Percentiles rank a stretch among this genome's conserved stretches.
Conservation (phyloP, 2,329 filamentous ascomycete species). For the Rutstroemia sp. region DNA sequence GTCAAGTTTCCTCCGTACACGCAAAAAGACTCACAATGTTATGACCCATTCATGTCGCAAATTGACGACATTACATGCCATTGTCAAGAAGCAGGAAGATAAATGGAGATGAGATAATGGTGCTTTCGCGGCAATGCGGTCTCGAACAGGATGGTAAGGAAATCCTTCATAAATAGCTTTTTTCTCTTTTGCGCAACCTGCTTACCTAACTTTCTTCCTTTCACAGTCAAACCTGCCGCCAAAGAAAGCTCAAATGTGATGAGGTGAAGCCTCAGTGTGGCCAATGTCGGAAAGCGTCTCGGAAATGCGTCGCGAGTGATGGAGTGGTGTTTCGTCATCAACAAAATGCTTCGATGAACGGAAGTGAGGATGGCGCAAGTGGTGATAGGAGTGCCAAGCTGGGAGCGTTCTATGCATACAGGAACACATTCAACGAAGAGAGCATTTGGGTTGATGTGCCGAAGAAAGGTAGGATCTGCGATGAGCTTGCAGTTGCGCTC, state of each 20-base stretch:
- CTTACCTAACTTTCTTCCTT: constrained; percentile 4
- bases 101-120: constrained; percentile 1
- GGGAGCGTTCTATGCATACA: constrained; percentile 58
- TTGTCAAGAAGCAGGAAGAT: neutral
- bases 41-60: too few relatives aligned
- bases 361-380: constrained; percentile 31
- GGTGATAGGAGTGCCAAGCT: constrained; percentile 34
- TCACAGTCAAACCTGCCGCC: constrained; percentile 46
- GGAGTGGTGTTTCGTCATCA: constrained; percentile 61
- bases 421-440: constrained; percentile 54
- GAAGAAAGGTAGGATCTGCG: constrained; percentile 38
- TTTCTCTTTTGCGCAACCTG: neutral
- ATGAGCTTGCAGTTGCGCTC: too few relatives aligned
- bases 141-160: constrained; percentile 31
- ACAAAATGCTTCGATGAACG: constrained; percentile 63
- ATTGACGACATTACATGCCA: too few relatives aligned
- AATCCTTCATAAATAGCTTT: neutral
- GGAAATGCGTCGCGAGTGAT: constrained; percentile 53
- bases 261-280: constrained; percentile 53
- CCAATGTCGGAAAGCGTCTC: constrained; percentile 49
- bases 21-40: too few relatives aligned
- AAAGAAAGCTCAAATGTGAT: constrained; percentile 58
- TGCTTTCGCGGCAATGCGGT: constrained; percentile 27
- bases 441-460: constrained; percentile 57
- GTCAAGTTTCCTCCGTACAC: too few relatives aligned